phyloP scores from a whole-genome alignment of 1,284 basidiomycete species.

The Ceratobasidium theobromae region DNA sequence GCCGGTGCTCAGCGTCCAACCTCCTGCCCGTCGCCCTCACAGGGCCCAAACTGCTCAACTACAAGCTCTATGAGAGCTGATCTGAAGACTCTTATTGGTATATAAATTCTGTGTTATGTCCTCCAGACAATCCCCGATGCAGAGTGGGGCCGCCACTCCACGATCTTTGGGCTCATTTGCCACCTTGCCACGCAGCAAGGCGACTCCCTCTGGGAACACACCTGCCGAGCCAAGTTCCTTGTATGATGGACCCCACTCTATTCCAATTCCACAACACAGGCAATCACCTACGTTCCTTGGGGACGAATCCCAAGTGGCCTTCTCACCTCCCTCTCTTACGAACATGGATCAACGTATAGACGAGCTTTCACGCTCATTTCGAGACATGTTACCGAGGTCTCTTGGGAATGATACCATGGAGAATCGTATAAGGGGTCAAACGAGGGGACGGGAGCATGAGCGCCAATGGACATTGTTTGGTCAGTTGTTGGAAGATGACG shows the following conservation, averaged over 20 bases:
- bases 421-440: not conserved
- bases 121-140: constrained; percentile 3
- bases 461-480: constrained; percentile 68
- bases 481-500: constrained; percentile 68
- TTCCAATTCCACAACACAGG: not conserved
- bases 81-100: not conserved
- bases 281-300: constrained; percentile 11
- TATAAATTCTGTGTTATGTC: not conserved
- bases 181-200: constrained; percentile 1
- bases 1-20: no score
- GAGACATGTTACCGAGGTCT: constrained; percentile 7
- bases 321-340: not conserved
- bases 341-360: not conserved
- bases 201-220: not conserved
- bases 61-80: not conserved
- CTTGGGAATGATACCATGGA: constrained; percentile 1
- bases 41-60: no score
- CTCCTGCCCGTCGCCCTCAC: no score
- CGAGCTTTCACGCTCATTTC: not conserved
- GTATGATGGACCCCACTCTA: not conserved
- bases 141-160: constrained; percentile 18
- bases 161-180: constrained; percentile 6
- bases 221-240: not conserved
- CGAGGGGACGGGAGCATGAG: constrained; percentile 23
- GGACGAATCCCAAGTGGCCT: not conserved